Base-by-base conservation (phyloP, 495 filamentous ascomycete genomes). In the Aspergillus coremiiformis region DNA sequence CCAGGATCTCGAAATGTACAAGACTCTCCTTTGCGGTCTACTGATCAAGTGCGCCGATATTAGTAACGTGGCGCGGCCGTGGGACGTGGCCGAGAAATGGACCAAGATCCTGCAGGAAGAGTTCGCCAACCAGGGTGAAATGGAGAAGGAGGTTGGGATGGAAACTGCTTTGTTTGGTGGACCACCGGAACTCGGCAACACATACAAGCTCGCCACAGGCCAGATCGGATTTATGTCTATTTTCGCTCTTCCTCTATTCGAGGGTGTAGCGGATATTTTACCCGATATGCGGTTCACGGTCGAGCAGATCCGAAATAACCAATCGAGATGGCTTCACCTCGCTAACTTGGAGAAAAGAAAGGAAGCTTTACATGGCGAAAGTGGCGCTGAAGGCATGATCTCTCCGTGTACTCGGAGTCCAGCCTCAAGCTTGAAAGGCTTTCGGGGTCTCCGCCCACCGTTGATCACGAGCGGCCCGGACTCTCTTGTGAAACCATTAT, bases 11-110 rank as follows among this genome's bases (percentile, higher is more conserved):
- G 79, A 84, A 23, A 83, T 91, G 51, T 81, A 89, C 57, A 85
- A 83, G 56, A 84, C 86, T 2, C 74, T 97, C 32, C 67, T 84
- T 3, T 96, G 93, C 66, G 88, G 89, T 21, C 69, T 98, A 42
- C 70, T 98, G 43, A 97, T 98, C 70, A 98, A 98, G 62, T 96
- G 93, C 65, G 93, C 93, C 23, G 93, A 98, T 65, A 97, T 98
- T 65, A 96, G 93, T 69, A 98, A 98, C 64, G 94, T 98, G 59
- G 89, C 91, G 27, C 84, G 91, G 50, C 84, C 83, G 51, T 90
- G 91, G 69, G 79, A 85, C 29, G 78, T 88, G 27, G 93, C 93
- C 19, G 74, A 84, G 19, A 76, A 84, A 60, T 98, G 93, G 93
- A 93, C 92, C 48, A 79, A 81, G 62, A 90, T 93, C 44, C 75